Conservation (phyloP, 2,329 filamentous ascomycete genomes). For the Lasiodiplodia theobromae region DNA sequence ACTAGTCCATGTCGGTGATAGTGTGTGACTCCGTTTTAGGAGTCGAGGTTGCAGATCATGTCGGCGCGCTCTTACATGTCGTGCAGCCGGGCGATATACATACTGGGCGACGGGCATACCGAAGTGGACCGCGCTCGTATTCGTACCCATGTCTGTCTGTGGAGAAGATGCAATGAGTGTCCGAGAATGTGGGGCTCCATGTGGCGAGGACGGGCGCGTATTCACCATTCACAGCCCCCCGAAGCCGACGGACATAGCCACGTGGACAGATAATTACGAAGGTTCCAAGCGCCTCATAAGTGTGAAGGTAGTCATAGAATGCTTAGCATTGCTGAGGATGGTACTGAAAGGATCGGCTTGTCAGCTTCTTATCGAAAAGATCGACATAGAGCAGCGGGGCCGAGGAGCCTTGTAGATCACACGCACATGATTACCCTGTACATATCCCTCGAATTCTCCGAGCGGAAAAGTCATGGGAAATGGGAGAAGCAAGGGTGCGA, state of each 20-base stretch:
- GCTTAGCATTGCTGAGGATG: background rate
- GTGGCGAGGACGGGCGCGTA: background rate
- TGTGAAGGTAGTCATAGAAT: too few species aligned
- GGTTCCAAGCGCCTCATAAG: background rate
- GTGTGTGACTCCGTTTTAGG: slow-evolving; percentile 57
- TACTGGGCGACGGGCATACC: slow-evolving; percentile 65
- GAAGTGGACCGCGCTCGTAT: slow-evolving; percentile 67
- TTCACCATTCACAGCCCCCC: slow-evolving; percentile 72
- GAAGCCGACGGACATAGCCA: slow-evolving; percentile 68
- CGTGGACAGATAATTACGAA: slow-evolving; percentile 63
- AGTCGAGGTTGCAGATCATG: slow-evolving; percentile 68
- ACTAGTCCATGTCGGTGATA: slow-evolving; percentile 65
- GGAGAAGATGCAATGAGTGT: too few species aligned
- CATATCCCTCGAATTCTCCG: background rate
- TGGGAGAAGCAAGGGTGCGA: too few species aligned
- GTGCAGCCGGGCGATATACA: slow-evolving; percentile 63
- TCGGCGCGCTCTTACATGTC: slow-evolving; percentile 69
- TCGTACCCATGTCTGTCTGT: slow-evolving; percentile 68
- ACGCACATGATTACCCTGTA: background rate
- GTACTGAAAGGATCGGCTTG: background rate
- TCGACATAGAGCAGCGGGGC: background rate
- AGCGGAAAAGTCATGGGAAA: too few species aligned
- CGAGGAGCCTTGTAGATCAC: background rate
- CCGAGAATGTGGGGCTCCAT: background rate
- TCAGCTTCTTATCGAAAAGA: background rate